Evolutionary conservation across 2,329 filamentous ascomycete genomes (phyloP).

Genomic region (Rhinocladiella similis): DNA sequence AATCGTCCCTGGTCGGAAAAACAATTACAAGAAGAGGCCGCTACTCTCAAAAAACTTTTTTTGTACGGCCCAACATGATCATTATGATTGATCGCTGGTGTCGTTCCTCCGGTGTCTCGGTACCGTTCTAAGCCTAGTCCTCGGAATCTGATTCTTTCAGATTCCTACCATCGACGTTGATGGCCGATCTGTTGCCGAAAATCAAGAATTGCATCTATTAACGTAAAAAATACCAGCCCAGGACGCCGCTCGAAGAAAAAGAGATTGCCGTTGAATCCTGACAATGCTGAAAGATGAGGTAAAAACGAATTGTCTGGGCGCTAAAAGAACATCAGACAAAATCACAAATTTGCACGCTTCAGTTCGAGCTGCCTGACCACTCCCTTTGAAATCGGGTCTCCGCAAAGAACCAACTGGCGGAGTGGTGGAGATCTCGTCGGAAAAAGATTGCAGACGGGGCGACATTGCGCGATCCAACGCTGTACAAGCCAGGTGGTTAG

Average conservation of each 20-base stretch:
- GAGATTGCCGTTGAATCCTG: conserved; percentile 7
- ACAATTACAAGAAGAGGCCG: conserved; percentile 11
- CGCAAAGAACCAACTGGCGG: conserved; percentile 11
- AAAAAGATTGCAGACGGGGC: neutral
- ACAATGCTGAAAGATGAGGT: conserved; percentile 11
- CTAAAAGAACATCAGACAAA: conserved; percentile 30
- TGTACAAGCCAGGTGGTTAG: neutral
- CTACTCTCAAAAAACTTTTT: conserved; percentile 16
- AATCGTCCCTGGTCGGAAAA: neutral
- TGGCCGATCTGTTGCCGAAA: neutral
- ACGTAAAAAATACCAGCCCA: conserved; percentile 1
- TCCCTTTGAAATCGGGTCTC: neutral
- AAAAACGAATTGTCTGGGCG: conserved; percentile 18
- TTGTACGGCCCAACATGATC: neutral
- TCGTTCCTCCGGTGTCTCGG: neutral
- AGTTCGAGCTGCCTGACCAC: conserved; percentile 10
- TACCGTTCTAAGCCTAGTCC: conserved; percentile 2
- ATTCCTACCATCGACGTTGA: neutral
- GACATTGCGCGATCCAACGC: neutral
- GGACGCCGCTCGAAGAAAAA: conserved; percentile 9
- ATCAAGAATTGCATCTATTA: conserved; percentile 20
- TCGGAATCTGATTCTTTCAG: conserved; percentile 9
- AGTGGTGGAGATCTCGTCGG: conserved; percentile 2
- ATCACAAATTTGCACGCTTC: conserved; percentile 13
- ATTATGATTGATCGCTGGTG: neutral